These are phyloP conservation scores for Flaveria trinervia DNA, from an alignment of 129 eudicot genomes.

Conservation along the genomic window DNA sequence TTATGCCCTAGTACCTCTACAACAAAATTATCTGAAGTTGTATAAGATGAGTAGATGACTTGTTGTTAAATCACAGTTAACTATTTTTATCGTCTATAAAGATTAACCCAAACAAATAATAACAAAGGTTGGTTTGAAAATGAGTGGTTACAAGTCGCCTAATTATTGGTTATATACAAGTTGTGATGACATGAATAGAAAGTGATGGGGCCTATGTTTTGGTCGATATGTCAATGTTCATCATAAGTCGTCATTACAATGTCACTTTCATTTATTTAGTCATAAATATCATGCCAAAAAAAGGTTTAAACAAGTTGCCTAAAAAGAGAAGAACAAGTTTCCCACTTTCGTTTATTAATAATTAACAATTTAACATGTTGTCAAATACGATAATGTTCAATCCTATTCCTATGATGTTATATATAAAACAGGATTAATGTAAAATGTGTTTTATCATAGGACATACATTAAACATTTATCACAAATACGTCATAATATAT, in stretches of 20 bases:
- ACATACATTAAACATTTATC: no score
- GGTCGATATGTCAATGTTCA: constrained; percentile 13
- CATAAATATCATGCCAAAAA: constrained; percentile 2
- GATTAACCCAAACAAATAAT: not conserved
- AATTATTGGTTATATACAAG: constrained; percentile 19
- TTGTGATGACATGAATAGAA: constrained; percentile 22
- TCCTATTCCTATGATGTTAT: no score
- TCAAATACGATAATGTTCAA: not conserved
- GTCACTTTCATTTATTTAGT: constrained; percentile 9
- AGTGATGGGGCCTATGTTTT: constrained; percentile 23
- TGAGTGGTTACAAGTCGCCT: constrained; percentile 21
- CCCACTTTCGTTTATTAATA: not conserved
- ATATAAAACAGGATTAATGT: not conserved
- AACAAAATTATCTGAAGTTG: no score
- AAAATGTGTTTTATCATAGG: no score
- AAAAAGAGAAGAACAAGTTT: constrained; percentile 10
- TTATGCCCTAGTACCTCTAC: no score
- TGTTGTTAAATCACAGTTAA: not conserved
- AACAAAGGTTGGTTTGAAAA: constrained; percentile 9
- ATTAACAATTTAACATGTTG: not conserved
- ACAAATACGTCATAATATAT: no score
- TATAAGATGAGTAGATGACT: no score
- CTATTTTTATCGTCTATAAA: not conserved
- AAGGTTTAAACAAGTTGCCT: constrained; percentile 12
- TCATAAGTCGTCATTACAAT: constrained; percentile 31